Conservation (phyloP, 306 rosid species). For the Rubus idaeus region DNA sequence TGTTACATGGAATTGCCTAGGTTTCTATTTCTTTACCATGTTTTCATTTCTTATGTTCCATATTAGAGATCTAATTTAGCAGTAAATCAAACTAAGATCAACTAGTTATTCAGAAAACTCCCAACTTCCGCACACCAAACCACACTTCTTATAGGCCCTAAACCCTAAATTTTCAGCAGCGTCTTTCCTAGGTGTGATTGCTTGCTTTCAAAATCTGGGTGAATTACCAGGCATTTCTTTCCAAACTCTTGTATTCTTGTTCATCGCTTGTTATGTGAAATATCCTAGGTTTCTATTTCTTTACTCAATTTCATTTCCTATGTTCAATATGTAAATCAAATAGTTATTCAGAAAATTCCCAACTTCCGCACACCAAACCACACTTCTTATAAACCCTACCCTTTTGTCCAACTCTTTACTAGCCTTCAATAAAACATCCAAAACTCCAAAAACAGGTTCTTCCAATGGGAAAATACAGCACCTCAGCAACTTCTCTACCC, state of each 20-base stretch:
- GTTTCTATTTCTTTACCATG: too few relatives aligned
- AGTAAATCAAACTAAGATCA: neutral
- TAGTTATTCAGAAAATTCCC: neutral
- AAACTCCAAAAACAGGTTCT: neutral
- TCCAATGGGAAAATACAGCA: neutral
- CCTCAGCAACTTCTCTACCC: neutral
- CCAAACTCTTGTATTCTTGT: too few relatives aligned
- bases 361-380: neutral
- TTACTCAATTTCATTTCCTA: too few relatives aligned
- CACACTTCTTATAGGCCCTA: neutral
- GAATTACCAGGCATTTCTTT: too few relatives aligned
- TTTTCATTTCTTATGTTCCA: too few relatives aligned
- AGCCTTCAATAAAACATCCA: neutral
- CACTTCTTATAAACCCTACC: neutral
- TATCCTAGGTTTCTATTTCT: too few relatives aligned
- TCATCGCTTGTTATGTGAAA: too few relatives aligned
- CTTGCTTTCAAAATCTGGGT: neutral
- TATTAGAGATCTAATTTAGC: too few relatives aligned
- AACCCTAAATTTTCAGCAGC: neutral
- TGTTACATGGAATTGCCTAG: too few relatives aligned
- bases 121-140: neutral
- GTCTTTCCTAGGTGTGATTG: neutral
- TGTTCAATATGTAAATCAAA: neutral
- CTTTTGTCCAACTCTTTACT: neutral
- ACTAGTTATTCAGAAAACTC: neutral